These are phyloP conservation scores for Sophora flavescens DNA, from an alignment of 306 rosid species.

Conservation along the genomic window DNA sequence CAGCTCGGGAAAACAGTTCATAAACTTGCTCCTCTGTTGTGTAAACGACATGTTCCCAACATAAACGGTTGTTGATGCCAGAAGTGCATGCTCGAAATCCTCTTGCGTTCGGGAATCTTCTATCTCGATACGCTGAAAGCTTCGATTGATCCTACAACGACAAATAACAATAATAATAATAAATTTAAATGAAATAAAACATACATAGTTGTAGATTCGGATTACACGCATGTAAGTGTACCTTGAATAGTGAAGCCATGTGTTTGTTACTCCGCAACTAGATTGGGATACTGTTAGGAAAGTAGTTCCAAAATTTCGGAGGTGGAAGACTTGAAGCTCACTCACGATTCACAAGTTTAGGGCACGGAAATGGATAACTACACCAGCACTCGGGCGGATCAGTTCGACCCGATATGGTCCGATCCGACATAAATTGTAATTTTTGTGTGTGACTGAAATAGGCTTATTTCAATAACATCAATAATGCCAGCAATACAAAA, in stretches of 20 bases:
- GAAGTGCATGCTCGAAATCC: slow-evolving; percentile 83
- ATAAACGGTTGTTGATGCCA: slow-evolving; percentile 71
- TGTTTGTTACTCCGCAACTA: not conserved
- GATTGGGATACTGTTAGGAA: not conserved
- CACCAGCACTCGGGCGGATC: not conserved
- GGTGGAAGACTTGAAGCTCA: not conserved
- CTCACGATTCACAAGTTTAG: slow-evolving; percentile 15
- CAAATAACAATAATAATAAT: not conserved
- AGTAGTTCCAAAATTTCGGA: no score
- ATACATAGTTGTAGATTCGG: not conserved
- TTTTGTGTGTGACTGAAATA: no score
- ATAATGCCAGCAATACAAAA: no score
- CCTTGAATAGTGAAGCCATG: slow-evolving; percentile 78
- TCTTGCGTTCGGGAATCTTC: slow-evolving; percentile 87
- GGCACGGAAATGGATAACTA: slow-evolving; percentile 24
- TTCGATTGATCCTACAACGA: slow-evolving; percentile 70
- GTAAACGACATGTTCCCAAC: slow-evolving; percentile 94
- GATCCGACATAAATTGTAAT: not conserved
- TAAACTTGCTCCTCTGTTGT: slow-evolving; percentile 96
- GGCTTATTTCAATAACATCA: no score
- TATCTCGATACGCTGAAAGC: slow-evolving; percentile 88
- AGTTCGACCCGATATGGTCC: slow-evolving; percentile 3
- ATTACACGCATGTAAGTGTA: not conserved
- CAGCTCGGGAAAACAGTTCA: slow-evolving; percentile 91
- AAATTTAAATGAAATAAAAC: not conserved